Evolutionary conservation across 1,284 basidiomycete genomes (phyloP).

Genomic region (Ustilago bromivora): DNA sequence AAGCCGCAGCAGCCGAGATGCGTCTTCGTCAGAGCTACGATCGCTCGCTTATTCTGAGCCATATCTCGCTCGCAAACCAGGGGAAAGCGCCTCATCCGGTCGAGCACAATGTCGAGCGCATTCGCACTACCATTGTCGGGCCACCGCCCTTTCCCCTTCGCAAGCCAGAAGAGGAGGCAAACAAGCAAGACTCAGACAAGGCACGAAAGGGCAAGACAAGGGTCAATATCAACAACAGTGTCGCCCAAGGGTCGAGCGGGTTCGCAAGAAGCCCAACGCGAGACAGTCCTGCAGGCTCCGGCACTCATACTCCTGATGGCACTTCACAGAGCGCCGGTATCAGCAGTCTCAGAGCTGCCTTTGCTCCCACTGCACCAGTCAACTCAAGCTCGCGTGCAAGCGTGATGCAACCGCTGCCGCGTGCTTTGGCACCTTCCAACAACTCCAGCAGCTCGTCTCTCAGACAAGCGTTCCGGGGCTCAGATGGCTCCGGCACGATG

Average conservation of each 20-base stretch:
- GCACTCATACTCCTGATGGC: slow-evolving; percentile 41
- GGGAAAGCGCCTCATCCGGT: slow-evolving; percentile 55
- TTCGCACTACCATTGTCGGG: slow-evolving; percentile 64
- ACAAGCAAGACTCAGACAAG: slow-evolving; percentile 1
- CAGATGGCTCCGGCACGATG: slow-evolving; percentile 22
- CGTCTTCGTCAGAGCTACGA: slow-evolving; percentile 60
- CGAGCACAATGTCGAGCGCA: slow-evolving; percentile 64
- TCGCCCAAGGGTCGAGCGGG: slow-evolving; percentile 3
- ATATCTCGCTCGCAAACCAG: slow-evolving; percentile 53
- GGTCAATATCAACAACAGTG: slow-evolving; percentile 20
- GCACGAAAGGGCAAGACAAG: slow-evolving; percentile 26
- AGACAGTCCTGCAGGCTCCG: slow-evolving; percentile 30
- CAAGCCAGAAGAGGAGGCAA: slow-evolving; percentile 1
- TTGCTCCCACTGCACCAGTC: slow-evolving; percentile 34
- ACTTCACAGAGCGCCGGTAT: slow-evolving; percentile 22
- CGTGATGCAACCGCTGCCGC: slow-evolving; percentile 43
- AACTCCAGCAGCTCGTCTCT: slow-evolving; percentile 48
- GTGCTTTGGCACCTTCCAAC: slow-evolving; percentile 27
- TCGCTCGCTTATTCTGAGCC: slow-evolving; percentile 50
- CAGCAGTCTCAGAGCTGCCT: slow-evolving; percentile 31
- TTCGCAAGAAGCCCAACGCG: slow-evolving; percentile 17
- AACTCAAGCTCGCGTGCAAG: slow-evolving; percentile 30
- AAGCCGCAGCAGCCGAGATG: slow-evolving; percentile 20
- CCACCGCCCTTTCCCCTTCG: slow-evolving; percentile 44
- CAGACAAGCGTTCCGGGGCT: slow-evolving; percentile 26